Evolutionary conservation across 306 rosid species (phyloP), one percentile per base, ranked within the genome.

Genomic region (Echinosophora koreensis): DNA sequence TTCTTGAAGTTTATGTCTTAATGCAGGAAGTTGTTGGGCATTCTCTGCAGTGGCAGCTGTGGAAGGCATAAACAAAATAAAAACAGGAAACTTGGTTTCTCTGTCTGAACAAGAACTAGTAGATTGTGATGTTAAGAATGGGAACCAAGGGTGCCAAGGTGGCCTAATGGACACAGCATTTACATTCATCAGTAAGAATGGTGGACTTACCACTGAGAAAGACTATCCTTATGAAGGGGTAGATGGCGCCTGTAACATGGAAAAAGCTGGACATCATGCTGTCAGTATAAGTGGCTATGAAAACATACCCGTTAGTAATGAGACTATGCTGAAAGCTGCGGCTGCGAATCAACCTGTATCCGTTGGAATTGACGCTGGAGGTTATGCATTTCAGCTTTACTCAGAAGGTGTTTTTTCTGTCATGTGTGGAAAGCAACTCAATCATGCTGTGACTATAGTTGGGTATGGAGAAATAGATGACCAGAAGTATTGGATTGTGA

Each of bases 11-110:
- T 52, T 51, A 27, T 64, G 50, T 30, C 65, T 41, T 70, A 64
- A 73, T 71, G 54, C 86, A 91, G 92, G 94, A 75, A 77, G 89
- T 66, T 91, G 98, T 79, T 91, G 98, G 96, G 98, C 98, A 69
- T 91, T 94, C 82, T 83, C 94, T 27, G 83, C 94, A 1, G 94
- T 89, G 57, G 94, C 96, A 66, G 93, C 97, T 15, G 87, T 94
- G 37, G 97, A 94, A 89, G 91, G 97, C 69, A 76, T 94, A 73
- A 82, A 85, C 85, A 3, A 91, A 79, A 90, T 94, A 67, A 82
- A 88, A 75, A 74, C 87, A 12, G 92, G 92, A 5, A 72, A 83
- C 5, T 73, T 93, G 74, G 63, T 84, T n/a, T 85, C 96, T 63
- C 85, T 91, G 4, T 88, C 96, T 5, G 94, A 88, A 73, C 96